Percentiles rank a stretch among this genome's conserved stretches.
Conservation (phyloP, 257 asterid species). For the Petunia secreta region DNA sequence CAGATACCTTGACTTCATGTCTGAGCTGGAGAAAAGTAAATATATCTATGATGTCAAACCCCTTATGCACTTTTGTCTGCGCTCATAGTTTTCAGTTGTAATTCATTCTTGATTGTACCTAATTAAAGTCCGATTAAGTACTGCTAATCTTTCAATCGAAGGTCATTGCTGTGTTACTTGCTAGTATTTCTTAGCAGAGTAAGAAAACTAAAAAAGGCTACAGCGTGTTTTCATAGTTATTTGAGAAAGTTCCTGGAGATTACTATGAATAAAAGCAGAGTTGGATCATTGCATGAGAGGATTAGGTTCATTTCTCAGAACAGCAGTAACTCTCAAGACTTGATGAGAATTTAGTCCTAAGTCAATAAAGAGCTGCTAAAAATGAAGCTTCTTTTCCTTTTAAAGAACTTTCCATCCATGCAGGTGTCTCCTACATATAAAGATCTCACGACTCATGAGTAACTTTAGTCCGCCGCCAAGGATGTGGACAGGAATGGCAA, state of each 20-base stretch:
- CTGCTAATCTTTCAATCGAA: neutral
- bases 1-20: conserved; percentile 14
- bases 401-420: conserved; percentile 39
- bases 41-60: neutral
- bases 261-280: too few species aligned
- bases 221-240: too few species aligned
- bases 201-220: too few species aligned
- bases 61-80: neutral
- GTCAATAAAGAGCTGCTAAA: conserved; percentile 45
- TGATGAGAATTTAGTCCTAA: conserved; percentile 41
- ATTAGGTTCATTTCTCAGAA: too few species aligned
- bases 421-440: conserved; percentile 48
- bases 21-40: conserved; percentile 9
- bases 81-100: neutral
- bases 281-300: too few species aligned
- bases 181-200: neutral
- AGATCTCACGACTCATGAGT: conserved; percentile 45
- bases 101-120: neutral
- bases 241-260: too few species aligned
- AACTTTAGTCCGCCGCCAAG: conserved; percentile 46
- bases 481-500: conserved; percentile 41
- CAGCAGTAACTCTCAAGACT: too few species aligned
- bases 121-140: neutral
- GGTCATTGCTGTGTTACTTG: neutral
- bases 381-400: conserved; percentile 49